phyloP scores from a whole-genome alignment of 2,329 filamentous ascomycete species.

The Diaporthe eres region DNA sequence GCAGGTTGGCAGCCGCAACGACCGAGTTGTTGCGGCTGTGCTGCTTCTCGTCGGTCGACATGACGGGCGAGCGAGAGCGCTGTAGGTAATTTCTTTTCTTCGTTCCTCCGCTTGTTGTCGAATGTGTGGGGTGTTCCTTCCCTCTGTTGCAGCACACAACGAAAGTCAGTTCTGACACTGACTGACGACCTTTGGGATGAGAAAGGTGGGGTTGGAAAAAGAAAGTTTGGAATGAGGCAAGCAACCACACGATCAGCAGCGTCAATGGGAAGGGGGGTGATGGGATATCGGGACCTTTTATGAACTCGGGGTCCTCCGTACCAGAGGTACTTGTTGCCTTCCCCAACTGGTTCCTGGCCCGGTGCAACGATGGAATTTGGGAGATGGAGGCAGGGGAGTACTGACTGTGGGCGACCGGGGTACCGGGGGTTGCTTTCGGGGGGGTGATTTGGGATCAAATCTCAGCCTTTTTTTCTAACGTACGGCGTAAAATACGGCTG shows the following conservation, averaged over 20 bases:
- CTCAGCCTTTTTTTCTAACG: conserved; percentile 4
- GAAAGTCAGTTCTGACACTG: neutral
- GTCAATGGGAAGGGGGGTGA: neutral
- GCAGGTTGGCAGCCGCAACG: conserved; percentile 50
- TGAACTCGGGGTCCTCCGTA: conserved; percentile 28
- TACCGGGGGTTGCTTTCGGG: neutral
- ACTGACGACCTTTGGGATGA: neutral
- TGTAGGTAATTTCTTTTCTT: neutral
- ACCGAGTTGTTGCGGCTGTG: conserved; percentile 24
- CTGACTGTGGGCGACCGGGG: conserved; percentile 13
- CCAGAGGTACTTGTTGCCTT: neutral
- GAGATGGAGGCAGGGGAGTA: neutral
- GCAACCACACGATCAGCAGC: neutral
- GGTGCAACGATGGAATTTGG: conserved; percentile 17
- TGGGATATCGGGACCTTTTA: conserved; percentile 33
- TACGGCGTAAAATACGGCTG: conserved; percentile 20
- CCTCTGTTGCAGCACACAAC: neutral
- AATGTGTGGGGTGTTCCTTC: neutral
- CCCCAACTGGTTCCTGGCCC: conserved; percentile 22
- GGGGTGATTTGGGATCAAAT: conserved; percentile 9
- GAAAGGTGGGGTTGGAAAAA: conserved; percentile 9
- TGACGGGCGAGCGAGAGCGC: conserved; percentile 20
- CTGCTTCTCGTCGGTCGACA: conserved; percentile 38
- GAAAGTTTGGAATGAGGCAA: neutral
- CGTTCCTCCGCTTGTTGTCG: conserved; percentile 16